Percentiles rank a stretch among this genome's conserved stretches.
Conservation (phyloP, 495 filamentous ascomycete genomes). For the Massariosphaeria phaeospora region DNA sequence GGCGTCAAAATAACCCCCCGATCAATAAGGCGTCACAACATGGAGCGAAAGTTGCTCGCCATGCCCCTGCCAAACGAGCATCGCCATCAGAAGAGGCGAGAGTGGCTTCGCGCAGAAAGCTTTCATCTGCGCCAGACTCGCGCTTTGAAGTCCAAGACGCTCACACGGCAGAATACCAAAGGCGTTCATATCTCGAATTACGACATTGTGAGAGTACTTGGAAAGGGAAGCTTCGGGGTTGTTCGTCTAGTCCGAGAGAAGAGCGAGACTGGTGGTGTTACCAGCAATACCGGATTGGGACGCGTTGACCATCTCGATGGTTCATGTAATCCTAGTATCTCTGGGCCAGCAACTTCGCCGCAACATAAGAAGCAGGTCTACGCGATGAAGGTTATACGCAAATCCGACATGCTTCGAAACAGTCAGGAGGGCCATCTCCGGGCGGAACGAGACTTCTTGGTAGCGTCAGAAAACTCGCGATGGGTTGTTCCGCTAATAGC, state of each 20-base stretch:
- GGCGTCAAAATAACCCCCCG: constrained; percentile 52
- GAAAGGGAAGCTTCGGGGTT: constrained; percentile 91
- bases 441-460: constrained; percentile 86
- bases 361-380: constrained; percentile 56
- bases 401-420: constrained; percentile 81
- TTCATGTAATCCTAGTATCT: background rate
- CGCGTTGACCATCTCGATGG: constrained; percentile 13
- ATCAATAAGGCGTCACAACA: constrained; percentile 57
- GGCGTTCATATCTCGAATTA: constrained; percentile 60
- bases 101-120: constrained; percentile 63
- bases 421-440: constrained; percentile 89
- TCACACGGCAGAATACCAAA: constrained; percentile 39
- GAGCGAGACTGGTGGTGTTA: constrained; percentile 20
- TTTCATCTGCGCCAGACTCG: constrained; percentile 71
- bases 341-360: background rate
- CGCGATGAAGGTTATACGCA: constrained; percentile 95
- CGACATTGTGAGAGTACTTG: constrained; percentile 77
- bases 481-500: constrained; percentile 87
- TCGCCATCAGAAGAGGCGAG: constrained; percentile 48
- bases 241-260: constrained; percentile 77
- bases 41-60: constrained; percentile 59
- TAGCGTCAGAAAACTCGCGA: constrained; percentile 70
- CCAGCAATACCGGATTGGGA: constrained; percentile 4
- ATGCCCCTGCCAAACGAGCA: constrained; percentile 53
- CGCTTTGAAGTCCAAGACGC: constrained; percentile 58